Evolutionary conservation across 139 green algal genomes (phyloP).

Genomic region (Chlamydomonas schloesseri): DNA sequence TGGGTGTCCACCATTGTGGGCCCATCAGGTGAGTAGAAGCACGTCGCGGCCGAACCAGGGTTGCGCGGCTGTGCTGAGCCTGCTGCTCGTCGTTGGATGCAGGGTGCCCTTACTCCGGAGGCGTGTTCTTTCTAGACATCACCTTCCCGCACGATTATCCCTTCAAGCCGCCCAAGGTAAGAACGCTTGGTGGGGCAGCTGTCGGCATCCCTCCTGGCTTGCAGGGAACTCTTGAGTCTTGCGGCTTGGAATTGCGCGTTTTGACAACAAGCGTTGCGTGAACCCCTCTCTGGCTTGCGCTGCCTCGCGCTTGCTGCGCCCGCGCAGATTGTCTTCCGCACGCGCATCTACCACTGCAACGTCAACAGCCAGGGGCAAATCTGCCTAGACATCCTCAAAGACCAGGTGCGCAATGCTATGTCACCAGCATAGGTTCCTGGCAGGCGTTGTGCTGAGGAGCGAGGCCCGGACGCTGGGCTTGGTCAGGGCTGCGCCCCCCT

Average conservation of each 20-base stretch:
- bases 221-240: no score
- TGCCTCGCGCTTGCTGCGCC: no score
- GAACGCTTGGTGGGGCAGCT: not conserved
- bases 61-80: no score
- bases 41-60: no score
- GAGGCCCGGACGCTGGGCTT: no score
- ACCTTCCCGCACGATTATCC: constrained; percentile 96
- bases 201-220: no score
- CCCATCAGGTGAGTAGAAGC: constrained; percentile 72
- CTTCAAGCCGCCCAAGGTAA: constrained; percentile 95
- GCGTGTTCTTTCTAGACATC: constrained; percentile 97
- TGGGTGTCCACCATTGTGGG: constrained; percentile 94
- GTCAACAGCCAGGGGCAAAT: constrained; percentile 90
- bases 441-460: no score
- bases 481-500: no score
- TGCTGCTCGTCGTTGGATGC: not conserved
- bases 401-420: constrained; percentile 50
- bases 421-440: no score
- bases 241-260: no score
- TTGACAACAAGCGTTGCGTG: no score
- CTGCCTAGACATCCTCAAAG: constrained; percentile 94
- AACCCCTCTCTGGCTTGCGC: no score
- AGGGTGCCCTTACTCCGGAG: constrained; percentile 91
- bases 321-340: constrained; percentile 81
- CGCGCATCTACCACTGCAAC: constrained; percentile 97